Percentiles rank a stretch among this genome's conserved stretches.
Evolutionary conservation across 2,329 filamentous ascomycete species (phyloP).

Genomic region (Exophiala viscosa): DNA sequence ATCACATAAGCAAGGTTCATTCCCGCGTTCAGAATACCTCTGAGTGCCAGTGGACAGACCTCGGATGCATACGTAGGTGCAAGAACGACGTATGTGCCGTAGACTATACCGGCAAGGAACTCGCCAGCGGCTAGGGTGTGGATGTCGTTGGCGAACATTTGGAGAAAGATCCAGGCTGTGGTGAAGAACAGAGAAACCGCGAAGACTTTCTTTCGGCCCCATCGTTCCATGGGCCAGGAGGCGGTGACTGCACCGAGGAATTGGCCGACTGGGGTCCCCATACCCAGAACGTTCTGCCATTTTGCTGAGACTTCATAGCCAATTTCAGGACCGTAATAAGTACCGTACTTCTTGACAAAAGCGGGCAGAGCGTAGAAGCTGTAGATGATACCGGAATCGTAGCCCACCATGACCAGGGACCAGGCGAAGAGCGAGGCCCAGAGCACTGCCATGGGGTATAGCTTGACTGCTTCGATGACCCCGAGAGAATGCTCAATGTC

Average conservation of each 20-base stretch:
- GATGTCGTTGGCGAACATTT: conserved; percentile 39
- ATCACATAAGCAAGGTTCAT: conserved; percentile 41
- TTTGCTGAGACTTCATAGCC: conserved; percentile 50
- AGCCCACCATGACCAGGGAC: conserved; percentile 40
- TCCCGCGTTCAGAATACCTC: conserved; percentile 33
- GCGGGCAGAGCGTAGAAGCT: conserved; percentile 31
- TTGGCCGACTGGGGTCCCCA: conserved; percentile 58
- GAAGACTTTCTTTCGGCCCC: conserved; percentile 62
- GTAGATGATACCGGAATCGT: conserved; percentile 30
- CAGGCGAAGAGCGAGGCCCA: conserved; percentile 30
- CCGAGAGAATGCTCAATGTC: conserved; percentile 61
- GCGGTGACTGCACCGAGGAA: conserved; percentile 66
- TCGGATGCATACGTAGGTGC: conserved; percentile 32
- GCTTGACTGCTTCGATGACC: conserved; percentile 68
- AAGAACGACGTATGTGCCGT: conserved; percentile 46
- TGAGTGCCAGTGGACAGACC: conserved; percentile 28
- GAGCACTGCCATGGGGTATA: conserved; percentile 80
- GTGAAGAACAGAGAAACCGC: conserved; percentile 55
- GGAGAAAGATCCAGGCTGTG: conserved; percentile 35
- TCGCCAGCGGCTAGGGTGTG: conserved; percentile 33
- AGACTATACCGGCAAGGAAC: conserved; percentile 38
- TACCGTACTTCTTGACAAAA: conserved; percentile 32
- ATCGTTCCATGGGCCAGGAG: conserved; percentile 61
- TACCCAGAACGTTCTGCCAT: conserved; percentile 57
- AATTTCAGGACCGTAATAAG: conserved; percentile 29